A percentile compares a stretch with the other conserved stretches of the same genome.
Conservation (phyloP, 257 asterid species). For the Vinca minor region DNA sequence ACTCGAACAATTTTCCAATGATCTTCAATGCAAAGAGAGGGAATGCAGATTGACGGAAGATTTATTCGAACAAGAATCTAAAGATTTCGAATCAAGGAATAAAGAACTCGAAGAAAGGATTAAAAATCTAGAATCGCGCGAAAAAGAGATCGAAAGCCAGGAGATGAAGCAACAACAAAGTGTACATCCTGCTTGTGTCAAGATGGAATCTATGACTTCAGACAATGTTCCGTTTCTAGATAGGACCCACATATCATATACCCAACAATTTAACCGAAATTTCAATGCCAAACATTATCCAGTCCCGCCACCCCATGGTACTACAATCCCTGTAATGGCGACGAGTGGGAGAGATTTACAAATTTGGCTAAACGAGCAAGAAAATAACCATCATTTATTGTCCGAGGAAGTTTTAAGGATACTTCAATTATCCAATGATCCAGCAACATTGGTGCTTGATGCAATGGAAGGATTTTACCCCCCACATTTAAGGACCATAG, state of each 20-base stretch:
- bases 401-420: slow-evolving; percentile 26
- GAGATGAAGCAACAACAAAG: slow-evolving; percentile 12
- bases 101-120: slow-evolving; percentile 24
- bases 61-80: slow-evolving; percentile 24
- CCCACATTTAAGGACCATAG: slow-evolving; percentile 16
- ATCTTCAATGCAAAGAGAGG: too few relatives aligned
- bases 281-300: too few relatives aligned
- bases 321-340: slow-evolving; percentile 21
- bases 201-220: slow-evolving; percentile 20
- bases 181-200: slow-evolving; percentile 12
- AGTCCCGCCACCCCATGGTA: too few relatives aligned
- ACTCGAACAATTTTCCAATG: too few relatives aligned
- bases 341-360: slow-evolving; percentile 47
- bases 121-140: slow-evolving; percentile 18
- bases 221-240: too few relatives aligned
- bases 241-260: too few relatives aligned
- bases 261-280: too few relatives aligned
- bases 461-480: slow-evolving; percentile 28
- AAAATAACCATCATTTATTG: slow-evolving; percentile 30
- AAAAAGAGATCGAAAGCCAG: slow-evolving; percentile 21
- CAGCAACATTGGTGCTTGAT: slow-evolving; percentile 42
- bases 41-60: too few relatives aligned
- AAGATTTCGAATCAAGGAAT: slow-evolving; percentile 22
- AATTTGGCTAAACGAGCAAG: slow-evolving; percentile 33
- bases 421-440: slow-evolving; percentile 33